These are phyloP conservation scores for Syzygium aromaticum DNA, from an alignment of 345 rosid species.

Conservation along the genomic window DNA sequence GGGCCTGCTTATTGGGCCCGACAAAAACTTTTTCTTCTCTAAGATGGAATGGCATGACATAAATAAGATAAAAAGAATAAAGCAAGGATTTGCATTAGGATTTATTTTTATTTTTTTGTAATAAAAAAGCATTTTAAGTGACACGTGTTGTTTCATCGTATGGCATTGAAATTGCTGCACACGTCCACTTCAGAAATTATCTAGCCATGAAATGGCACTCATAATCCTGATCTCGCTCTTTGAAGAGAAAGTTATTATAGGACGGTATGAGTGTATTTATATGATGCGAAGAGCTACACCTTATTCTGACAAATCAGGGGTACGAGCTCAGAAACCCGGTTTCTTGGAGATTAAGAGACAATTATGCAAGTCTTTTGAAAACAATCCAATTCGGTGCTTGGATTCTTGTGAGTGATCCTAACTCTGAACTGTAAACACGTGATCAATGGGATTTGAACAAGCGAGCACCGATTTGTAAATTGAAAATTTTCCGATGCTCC, in stretches of 20 bases:
- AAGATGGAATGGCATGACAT: neutral
- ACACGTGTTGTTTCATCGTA: neutral
- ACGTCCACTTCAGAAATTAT: neutral
- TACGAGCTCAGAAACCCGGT: fast-evolving
- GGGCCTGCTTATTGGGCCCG: neutral
- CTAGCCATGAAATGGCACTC: fast-evolving
- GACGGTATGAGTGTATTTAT: fast-evolving
- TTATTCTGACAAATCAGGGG: neutral
- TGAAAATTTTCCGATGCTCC: fast-evolving
- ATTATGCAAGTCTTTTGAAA: neutral
- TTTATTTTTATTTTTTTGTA: neutral
- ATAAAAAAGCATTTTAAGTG: neutral
- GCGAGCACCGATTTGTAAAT: neutral
- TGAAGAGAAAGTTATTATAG: neutral
- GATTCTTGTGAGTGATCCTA: neutral
- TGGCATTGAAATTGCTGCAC: neutral
- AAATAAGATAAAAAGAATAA: neutral
- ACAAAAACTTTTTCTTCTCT: neutral
- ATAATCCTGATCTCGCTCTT: neutral
- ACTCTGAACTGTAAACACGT: fast-evolving
- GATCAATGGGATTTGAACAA: fast-evolving
- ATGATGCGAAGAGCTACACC: neutral
- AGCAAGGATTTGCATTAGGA: neutral
- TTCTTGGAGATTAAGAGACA: fast-evolving
- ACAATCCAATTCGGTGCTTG: neutral